Evolutionary conservation across 2,329 filamentous ascomycete genomes (phyloP).

Genomic region (Penicillium sp.): DNA sequence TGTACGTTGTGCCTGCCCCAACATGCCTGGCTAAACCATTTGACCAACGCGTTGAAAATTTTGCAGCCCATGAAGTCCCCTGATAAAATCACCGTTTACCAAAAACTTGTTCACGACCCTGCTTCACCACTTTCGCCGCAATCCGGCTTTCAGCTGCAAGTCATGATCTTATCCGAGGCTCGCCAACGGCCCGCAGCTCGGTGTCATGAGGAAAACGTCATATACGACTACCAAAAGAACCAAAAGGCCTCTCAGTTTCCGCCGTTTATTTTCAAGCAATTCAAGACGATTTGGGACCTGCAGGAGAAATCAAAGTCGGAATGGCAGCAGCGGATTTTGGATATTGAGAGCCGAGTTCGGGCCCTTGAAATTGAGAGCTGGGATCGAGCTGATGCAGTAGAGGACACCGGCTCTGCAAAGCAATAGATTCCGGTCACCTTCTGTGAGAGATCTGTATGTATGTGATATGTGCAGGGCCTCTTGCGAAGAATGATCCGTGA

Average conservation of each 20-base stretch:
- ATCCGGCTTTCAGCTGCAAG: constrained; percentile 51
- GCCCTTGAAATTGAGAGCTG: constrained; percentile 71
- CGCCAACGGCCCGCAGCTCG: constrained; percentile 72
- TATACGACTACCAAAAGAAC: constrained; percentile 70
- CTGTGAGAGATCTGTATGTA: not conserved
- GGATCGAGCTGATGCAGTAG: constrained; percentile 69
- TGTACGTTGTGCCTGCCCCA: constrained; percentile 52
- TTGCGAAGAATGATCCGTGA: not conserved
- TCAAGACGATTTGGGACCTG: constrained; percentile 59
- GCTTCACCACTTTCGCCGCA: constrained; percentile 36
- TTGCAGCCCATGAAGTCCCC: constrained; percentile 77
- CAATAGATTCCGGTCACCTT: constrained; percentile 3
- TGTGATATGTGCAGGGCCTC: not conserved
- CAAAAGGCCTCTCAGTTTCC: constrained; percentile 58
- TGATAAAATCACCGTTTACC: constrained; percentile 79
- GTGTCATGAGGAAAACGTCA: constrained; percentile 74
- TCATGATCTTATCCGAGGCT: constrained; percentile 71
- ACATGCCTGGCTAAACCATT: not conserved
- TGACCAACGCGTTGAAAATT: not conserved
- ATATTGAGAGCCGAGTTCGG: constrained; percentile 60
- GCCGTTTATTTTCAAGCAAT: constrained; percentile 62
- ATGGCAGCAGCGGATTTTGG: constrained; percentile 56
- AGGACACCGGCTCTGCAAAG: constrained; percentile 61
- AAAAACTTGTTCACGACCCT: constrained; percentile 65
- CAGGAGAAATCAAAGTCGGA: constrained; percentile 61